Conservation (phyloP, 257 asterid genomes). For the Knoxia roxburghii region DNA sequence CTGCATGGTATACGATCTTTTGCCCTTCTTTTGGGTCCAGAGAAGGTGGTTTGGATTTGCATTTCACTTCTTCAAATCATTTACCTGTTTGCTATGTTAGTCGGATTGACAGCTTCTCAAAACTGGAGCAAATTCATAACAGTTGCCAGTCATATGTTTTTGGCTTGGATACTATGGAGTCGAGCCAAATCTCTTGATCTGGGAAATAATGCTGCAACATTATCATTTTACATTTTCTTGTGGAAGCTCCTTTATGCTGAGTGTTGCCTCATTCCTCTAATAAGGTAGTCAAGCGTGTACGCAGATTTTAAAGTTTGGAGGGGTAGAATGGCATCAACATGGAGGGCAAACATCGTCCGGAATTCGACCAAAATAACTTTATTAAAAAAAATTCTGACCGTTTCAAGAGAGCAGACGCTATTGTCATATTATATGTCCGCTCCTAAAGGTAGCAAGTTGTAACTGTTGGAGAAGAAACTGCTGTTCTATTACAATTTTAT, state of each 20-base stretch:
- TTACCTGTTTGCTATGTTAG: constrained; percentile 54
- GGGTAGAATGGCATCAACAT: not conserved
- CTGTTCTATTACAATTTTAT: not conserved
- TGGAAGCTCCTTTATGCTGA: constrained; percentile 96
- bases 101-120: constrained; percentile 55
- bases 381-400: no score
- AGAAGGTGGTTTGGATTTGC: constrained; percentile 84
- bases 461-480: no score
- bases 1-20: no score
- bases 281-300: constrained; percentile 36
- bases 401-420: no score
- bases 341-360: no score
- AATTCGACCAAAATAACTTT: no score
- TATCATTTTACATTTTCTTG: constrained; percentile 90
- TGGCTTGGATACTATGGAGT: constrained; percentile 69
- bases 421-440: no score
- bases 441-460: no score
- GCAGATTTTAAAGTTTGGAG: not conserved
- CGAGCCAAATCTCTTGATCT: constrained; percentile 66
- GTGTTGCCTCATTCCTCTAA: constrained; percentile 76
- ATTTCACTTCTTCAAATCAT: constrained; percentile 70
- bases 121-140: constrained; percentile 66
- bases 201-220: constrained; percentile 56
- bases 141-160: constrained; percentile 57
- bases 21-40: no score